Conservation (phyloP, 2,329 filamentous ascomycete genomes). For the Aureobasidium sp. region DNA sequence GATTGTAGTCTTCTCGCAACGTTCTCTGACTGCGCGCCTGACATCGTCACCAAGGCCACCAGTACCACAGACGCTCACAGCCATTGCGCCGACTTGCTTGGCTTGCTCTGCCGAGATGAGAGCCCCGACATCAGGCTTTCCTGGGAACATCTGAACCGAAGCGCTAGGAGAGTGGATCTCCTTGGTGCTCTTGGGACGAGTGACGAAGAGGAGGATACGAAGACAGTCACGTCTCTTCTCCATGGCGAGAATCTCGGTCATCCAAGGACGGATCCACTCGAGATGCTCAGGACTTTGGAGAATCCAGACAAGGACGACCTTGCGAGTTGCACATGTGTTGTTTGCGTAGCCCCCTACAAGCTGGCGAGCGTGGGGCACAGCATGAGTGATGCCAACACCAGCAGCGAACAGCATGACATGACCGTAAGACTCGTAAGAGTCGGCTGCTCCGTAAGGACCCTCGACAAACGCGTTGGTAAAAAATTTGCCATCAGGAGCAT, state of each 20-base stretch:
- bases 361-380: slow-evolving; percentile 79
- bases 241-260: slow-evolving; percentile 76
- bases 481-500: slow-evolving; percentile 47
- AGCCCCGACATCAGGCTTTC: slow-evolving; percentile 73
- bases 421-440: slow-evolving; percentile 85
- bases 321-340: slow-evolving; percentile 71
- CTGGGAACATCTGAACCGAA: slow-evolving; percentile 87
- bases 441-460: slow-evolving; percentile 36
- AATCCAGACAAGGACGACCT: slow-evolving; percentile 83
- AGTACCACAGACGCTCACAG: slow-evolving; percentile 72
- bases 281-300: slow-evolving; percentile 83
- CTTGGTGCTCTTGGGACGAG: slow-evolving; percentile 73
- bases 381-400: slow-evolving; percentile 91
- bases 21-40: slow-evolving; percentile 56
- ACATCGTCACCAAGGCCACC: slow-evolving; percentile 71
- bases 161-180: slow-evolving; percentile 70
- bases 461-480: slow-evolving; percentile 70
- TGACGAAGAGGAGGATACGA: slow-evolving; percentile 83
- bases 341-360: slow-evolving; percentile 50
- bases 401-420: slow-evolving; percentile 86
- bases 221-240: slow-evolving; percentile 75
- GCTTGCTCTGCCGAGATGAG: slow-evolving; percentile 76
- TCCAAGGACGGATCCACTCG: slow-evolving; percentile 90
- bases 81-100: slow-evolving; percentile 80
- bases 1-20: slow-evolving; percentile 59